Percentiles rank a stretch among this genome's conserved stretches.
Evolutionary conservation across 2,329 filamentous ascomycete genomes (phyloP).

Genomic region (Boeremia exigua): DNA sequence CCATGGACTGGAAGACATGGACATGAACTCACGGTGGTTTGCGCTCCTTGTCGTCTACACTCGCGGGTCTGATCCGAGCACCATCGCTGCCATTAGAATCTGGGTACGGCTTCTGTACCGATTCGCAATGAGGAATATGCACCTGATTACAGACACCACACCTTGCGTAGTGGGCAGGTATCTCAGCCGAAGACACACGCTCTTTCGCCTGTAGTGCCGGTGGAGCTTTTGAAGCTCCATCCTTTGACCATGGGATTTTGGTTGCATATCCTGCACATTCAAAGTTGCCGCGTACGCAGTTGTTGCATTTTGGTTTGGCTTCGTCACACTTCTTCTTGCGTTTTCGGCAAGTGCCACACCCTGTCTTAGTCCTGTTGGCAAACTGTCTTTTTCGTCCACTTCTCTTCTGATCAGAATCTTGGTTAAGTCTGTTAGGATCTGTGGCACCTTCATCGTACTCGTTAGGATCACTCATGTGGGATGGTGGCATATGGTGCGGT

Average conservation of each 20-base stretch:
- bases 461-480: slow-evolving; percentile 20
- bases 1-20: background rate
- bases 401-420: slow-evolving; percentile 56
- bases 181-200: slow-evolving; percentile 39
- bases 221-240: slow-evolving; percentile 62
- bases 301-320: slow-evolving; percentile 89
- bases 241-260: slow-evolving; percentile 78
- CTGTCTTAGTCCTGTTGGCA: slow-evolving; percentile 94
- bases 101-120: slow-evolving; percentile 30
- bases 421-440: slow-evolving; percentile 52
- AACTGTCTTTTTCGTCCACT: slow-evolving; percentile 65
- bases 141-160: slow-evolving; percentile 29
- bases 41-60: slow-evolving; percentile 53
- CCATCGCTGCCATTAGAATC: slow-evolving; percentile 46
- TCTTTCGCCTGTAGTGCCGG: slow-evolving; percentile 87
- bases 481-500: slow-evolving; percentile 16
- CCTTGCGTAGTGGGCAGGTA: slow-evolving; percentile 24
- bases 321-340: slow-evolving; percentile 99
- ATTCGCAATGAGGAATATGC: slow-evolving; percentile 42
- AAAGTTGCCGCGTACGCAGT: slow-evolving; percentile 90
- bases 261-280: slow-evolving; percentile 89
- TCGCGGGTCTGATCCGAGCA: slow-evolving; percentile 54
- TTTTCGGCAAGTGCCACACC: slow-evolving; percentile 87
- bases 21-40: slow-evolving; percentile 22
- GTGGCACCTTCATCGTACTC: slow-evolving; percentile 30